Base-by-base conservation (phyloP, 495 filamentous ascomycete species). In the Platismatia glauca region DNA sequence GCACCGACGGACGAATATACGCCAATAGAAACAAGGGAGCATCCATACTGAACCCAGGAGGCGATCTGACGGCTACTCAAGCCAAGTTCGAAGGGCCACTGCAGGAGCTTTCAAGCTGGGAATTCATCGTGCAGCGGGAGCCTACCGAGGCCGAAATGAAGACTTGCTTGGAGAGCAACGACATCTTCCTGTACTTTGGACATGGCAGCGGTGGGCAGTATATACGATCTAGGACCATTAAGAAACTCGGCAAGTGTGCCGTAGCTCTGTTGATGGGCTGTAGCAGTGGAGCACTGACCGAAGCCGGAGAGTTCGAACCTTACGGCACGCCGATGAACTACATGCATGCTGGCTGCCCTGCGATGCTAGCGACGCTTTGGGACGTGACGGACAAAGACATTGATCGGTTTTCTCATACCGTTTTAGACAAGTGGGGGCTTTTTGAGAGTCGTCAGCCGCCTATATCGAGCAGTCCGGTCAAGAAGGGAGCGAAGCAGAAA, bases 331-430 rank as follows among this genome's bases (percentile, higher is more conserved):
- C 89, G n/a, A 83, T 91, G 73, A 89, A 89, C 64, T 97, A 97
- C 74, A 83, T 97, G 73, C 82, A 91, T 41, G 90, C 90, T 0
- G 93, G 92, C 9, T 83, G 81, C 58, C 86, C 89, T 4, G 90
- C 92, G 13, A 79, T 97, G 22, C 84, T 97, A 0, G 93, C 89
- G 27, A 96, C 89, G 7, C 78, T 98, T 41, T 98, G 94, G 94
- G 94, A 98, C 73, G 94, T 98, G 27, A 98, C 95, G 16, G 94
- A 98, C 68, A 87, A 88, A 66, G 94, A 98, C 71, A 94, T 95
- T 68, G 94, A 98, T 77, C 86, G 91, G 41, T 95, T 97, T 71
- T 86, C 90, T 0, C 83, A 83, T 29, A 76, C 81, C 20, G 76
- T 87, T 4, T 86, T 96, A 57, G 86, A 92, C 70, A 81, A 85